Conservation (phyloP, 169 alveolate species). For the Plasmodium chabaudi region DNA sequence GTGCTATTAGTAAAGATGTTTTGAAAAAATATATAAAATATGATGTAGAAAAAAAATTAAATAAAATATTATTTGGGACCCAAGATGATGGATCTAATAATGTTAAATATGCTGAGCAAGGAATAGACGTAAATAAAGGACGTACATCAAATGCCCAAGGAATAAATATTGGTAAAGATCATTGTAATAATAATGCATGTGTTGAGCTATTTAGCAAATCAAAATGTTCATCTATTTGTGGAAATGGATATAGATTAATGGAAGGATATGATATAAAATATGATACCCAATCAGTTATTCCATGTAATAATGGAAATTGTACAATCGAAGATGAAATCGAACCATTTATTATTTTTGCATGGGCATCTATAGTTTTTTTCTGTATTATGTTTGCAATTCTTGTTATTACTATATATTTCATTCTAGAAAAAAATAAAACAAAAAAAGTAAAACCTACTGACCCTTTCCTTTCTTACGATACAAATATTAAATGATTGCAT, state of each 20-base stretch:
- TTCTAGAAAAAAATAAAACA: background rate
- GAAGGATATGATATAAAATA: slow-evolving; percentile 21
- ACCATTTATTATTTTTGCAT: slow-evolving; percentile 45
- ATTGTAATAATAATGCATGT: slow-evolving; percentile 51
- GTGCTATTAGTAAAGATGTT: slow-evolving; percentile 24
- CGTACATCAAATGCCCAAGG: slow-evolving; percentile 14
- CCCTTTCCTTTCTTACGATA: slow-evolving; percentile 41
- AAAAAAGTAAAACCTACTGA: slow-evolving; percentile 5
- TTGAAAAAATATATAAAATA: slow-evolving; percentile 29
- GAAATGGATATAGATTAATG: slow-evolving; percentile 28
- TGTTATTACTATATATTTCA: slow-evolving; percentile 23
- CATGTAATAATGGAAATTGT: slow-evolving; percentile 67
- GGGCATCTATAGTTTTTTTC: slow-evolving; percentile 52
- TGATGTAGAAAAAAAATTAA: slow-evolving; percentile 32
- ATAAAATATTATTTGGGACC: slow-evolving; percentile 22
- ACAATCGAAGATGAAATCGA: slow-evolving; percentile 31
- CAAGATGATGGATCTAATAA: background rate
- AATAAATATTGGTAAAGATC: slow-evolving; percentile 2
- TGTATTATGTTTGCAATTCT: slow-evolving; percentile 34
- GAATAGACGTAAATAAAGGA: slow-evolving; percentile 19
- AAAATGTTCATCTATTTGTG: slow-evolving; percentile 53
- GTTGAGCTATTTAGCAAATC: slow-evolving; percentile 31
- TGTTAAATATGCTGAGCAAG: slow-evolving; percentile 12
- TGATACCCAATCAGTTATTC: slow-evolving; percentile 27
- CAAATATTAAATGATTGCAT: slow-evolving; percentile 9